Evolutionary conservation across 768 basidiomycete species (phyloP).

Genomic region (Boletus huronensis): DNA sequence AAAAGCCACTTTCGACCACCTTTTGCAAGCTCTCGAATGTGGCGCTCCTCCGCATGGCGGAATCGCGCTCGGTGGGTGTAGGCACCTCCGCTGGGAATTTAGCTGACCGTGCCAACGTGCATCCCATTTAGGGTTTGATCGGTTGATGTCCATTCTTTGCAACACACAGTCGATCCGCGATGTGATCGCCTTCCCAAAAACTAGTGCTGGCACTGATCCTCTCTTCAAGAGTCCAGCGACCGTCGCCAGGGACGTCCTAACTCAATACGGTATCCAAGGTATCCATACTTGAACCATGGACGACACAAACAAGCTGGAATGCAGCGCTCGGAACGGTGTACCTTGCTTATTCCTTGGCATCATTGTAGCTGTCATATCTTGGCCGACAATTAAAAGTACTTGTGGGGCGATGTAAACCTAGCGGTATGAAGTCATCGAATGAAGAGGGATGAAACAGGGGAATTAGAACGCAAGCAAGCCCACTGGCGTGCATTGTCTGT

Average conservation of each 20-base stretch:
- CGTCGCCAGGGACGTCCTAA: constrained; percentile 47
- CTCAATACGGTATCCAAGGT: constrained; percentile 61
- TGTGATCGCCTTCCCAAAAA: constrained; percentile 97
- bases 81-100: constrained; percentile 3
- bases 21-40: constrained; percentile 80
- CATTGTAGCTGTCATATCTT: not conserved
- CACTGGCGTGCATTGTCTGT: not conserved
- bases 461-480: not conserved
- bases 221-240: constrained; percentile 86
- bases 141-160: constrained; percentile 88
- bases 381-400: not conserved
- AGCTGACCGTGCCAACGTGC: constrained; percentile 5
- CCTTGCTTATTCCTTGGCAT: constrained; percentile 1
- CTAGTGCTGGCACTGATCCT: constrained; percentile 75
- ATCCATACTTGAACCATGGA: constrained; percentile 10
- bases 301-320: not conserved
- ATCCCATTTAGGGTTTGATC: constrained; percentile 72
- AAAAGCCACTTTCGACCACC: constrained; percentile 72
- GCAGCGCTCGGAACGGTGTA: not conserved
- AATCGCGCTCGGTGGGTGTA: constrained; percentile 74
- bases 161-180: constrained; percentile 85
- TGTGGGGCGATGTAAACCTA: not conserved
- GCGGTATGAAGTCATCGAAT: not conserved
- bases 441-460: not conserved
- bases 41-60: constrained; percentile 97